These are phyloP conservation scores for Xylaria sp. DNA, from an alignment of 2,329 filamentous ascomycete genomes.

Conservation along the genomic window DNA sequence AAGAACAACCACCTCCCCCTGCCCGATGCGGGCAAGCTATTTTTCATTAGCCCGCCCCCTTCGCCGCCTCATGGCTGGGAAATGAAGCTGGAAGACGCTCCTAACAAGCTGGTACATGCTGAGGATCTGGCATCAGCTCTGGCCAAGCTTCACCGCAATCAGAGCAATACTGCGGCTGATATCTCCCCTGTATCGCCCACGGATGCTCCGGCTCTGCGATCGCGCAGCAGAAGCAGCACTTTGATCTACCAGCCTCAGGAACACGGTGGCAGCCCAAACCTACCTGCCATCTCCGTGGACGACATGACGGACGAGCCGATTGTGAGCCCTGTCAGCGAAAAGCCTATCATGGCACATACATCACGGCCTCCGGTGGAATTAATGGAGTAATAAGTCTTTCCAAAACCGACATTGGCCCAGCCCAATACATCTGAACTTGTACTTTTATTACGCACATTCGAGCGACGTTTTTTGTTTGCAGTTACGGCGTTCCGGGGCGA, in stretches of 20 bases:
- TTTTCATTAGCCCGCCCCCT: constrained; percentile 78
- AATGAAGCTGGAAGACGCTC: constrained; percentile 73
- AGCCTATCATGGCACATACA: constrained; percentile 69
- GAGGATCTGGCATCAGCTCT: constrained; percentile 75
- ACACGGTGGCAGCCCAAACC: constrained; percentile 63
- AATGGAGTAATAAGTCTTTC: constrained; percentile 56
- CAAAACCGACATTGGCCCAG: background rate
- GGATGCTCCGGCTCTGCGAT: constrained; percentile 50
- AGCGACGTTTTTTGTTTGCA: constrained; percentile 10
- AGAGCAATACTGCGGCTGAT: constrained; percentile 44
- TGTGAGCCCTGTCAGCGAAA: constrained; percentile 51
- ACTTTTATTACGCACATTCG: constrained; percentile 29
- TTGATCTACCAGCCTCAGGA: constrained; percentile 73
- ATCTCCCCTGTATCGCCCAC: constrained; percentile 54
- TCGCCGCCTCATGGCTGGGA: constrained; percentile 77
- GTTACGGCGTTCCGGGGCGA: constrained; percentile 30
- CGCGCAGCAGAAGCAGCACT: constrained; percentile 71
- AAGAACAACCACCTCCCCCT: constrained; percentile 70
- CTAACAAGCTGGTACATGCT: constrained; percentile 76
- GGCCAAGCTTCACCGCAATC: constrained; percentile 66
- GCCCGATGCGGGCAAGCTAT: constrained; percentile 75
- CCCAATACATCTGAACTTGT: constrained; percentile 22
- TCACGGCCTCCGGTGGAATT: constrained; percentile 72
- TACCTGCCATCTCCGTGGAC: constrained; percentile 74
- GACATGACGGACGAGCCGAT: constrained; percentile 71